Evolutionary conservation across 179 eudicot species (phyloP), one percentile per base, ranked within the genome.

Genomic region (Patellifolia procumbens): DNA sequence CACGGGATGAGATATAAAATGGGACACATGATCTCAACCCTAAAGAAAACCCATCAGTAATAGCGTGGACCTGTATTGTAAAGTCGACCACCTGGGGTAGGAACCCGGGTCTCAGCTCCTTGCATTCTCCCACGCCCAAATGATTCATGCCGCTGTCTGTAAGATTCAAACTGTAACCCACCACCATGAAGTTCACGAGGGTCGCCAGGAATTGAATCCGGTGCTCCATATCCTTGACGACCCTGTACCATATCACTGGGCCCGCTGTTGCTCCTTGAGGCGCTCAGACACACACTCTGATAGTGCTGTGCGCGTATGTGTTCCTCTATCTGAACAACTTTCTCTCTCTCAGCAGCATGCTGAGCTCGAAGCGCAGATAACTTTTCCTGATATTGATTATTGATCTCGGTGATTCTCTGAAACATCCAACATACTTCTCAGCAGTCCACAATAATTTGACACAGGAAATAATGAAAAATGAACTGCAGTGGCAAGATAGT

Each of bases 401-500:
- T 91, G 71, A 94, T 92, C 61, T 87, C 80, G 49, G 82, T 77
- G 81, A 91, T 79, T 86, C 82, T 91, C 98, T 94, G 96, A 80
- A 83, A 81, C 43, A 74, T 7, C 39, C 16, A 64, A 65, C 16
- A 72, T 10, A 7, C n/a, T 19, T 20, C 73, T 35, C 59, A 67
- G 20, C 68, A 34, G 56, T 2, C 22, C 22, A 62, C 70, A 61
- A 26, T 26, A 61, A 26, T 28, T 61, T 29, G 32, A 48, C 39
- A 63, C 3, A 77, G 26, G 6, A 52, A 34, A 17, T 10, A 24
- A 34, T n/a, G 34, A 0, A 56, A 17, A 46, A 45, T 22, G 37
- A 53, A 16, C 48, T 20, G 15, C 29, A 74, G 32, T 48, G 48
- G 59, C 60, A 39, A 17, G 26, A 24, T 22, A 28, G 46, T 31